These are phyloP conservation scores for Ophiosphaerella korrae DNA, from an alignment of 2,329 filamentous ascomycete genomes.

Conservation along the genomic window DNA sequence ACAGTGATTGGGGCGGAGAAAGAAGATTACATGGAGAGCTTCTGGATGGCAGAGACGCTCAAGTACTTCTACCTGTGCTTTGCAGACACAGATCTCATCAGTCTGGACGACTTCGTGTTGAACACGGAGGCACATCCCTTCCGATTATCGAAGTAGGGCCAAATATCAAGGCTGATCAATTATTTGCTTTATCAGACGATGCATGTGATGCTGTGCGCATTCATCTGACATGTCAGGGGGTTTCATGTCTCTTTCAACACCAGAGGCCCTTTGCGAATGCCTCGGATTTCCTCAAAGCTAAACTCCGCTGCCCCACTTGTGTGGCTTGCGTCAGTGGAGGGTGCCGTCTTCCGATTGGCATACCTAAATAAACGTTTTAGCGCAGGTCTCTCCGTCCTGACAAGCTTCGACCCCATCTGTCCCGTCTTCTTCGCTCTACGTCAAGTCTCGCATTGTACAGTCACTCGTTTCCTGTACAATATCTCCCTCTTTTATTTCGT, in stretches of 20 bases:
- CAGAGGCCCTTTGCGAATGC: neutral
- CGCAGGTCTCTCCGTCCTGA: slow-evolving; percentile 32
- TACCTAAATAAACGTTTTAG: slow-evolving; percentile 19
- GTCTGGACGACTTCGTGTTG: slow-evolving; percentile 54
- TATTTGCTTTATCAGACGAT: too few species aligned
- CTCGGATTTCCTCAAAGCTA: slow-evolving; percentile 3
- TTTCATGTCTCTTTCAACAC: too few species aligned
- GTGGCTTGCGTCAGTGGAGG: slow-evolving; percentile 5
- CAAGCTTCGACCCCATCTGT: slow-evolving; percentile 18
- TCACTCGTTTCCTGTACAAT: slow-evolving; percentile 29
- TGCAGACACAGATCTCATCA: slow-evolving; percentile 50
- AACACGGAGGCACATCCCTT: slow-evolving; percentile 57
- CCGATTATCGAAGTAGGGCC: slow-evolving; percentile 9
- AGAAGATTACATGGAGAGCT: slow-evolving; percentile 54
- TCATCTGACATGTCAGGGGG: too few species aligned
- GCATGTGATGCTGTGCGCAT: too few species aligned
- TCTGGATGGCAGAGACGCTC: slow-evolving; percentile 56
- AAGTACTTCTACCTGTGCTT: slow-evolving; percentile 57
- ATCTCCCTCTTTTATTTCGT: slow-evolving; percentile 17
- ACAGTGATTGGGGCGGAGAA: slow-evolving; percentile 37
- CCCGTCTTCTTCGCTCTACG: slow-evolving; percentile 22
- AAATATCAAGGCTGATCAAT: too few species aligned
- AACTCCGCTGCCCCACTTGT: slow-evolving; percentile 18
- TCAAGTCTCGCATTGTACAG: slow-evolving; percentile 27
- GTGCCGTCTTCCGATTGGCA: slow-evolving; percentile 18